phyloP scores from a whole-genome alignment of 495 filamentous ascomycete genomes.

The Aspergillus haitiensis region DNA sequence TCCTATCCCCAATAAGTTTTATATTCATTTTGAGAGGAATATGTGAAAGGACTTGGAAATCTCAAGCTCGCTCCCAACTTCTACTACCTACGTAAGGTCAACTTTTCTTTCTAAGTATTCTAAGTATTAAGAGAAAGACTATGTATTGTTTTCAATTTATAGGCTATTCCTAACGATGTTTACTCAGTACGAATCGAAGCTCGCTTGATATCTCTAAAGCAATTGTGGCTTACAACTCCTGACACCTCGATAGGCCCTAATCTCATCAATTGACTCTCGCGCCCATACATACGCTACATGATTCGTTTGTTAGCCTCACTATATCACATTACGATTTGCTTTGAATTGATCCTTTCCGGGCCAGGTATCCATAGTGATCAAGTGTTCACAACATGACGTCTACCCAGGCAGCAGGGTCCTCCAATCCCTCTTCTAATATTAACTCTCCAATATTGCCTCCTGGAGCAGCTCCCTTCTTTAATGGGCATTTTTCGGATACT shows the following conservation, averaged over 20 bases:
- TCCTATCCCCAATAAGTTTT: background rate
- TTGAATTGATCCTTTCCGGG: no score
- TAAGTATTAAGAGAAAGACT: no score
- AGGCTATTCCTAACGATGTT: no score
- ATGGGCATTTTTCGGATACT: constrained; percentile 33
- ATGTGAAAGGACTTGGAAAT: background rate
- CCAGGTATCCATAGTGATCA: background rate
- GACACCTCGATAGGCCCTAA: background rate
- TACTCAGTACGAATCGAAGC: background rate
- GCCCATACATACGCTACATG: constrained; percentile 1
- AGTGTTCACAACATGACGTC: constrained; percentile 36
- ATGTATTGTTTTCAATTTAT: no score
- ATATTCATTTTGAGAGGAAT: background rate
- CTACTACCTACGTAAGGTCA: no score
- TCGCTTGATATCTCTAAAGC: background rate
- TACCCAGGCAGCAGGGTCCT: constrained; percentile 38
- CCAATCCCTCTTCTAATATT: constrained; percentile 46
- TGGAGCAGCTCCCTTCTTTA: constrained; percentile 30
- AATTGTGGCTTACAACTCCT: background rate
- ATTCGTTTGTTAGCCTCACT: background rate
- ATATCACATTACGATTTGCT: no score
- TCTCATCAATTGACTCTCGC: background rate
- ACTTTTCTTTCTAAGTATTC: no score
- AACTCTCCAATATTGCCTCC: constrained; percentile 44
- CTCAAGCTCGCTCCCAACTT: no score